Base-by-base conservation (phyloP, 768 basidiomycete genomes). In the Mycena vitilis region DNA sequence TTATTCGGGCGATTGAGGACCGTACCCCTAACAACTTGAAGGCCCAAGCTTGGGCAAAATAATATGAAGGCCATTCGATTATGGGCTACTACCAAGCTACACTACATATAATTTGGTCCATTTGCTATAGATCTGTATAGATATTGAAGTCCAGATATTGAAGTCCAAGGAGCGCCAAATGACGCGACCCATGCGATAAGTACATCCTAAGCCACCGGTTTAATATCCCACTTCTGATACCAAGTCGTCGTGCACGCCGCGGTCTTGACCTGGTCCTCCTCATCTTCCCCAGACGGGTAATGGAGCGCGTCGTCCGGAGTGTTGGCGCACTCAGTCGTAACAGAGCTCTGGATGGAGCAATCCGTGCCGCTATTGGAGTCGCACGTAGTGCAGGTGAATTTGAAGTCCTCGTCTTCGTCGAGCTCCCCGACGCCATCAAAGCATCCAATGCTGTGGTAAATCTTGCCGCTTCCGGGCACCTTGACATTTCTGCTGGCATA, bases 161-260 rank as follows among this genome's bases (percentile, higher is more conserved):
- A 30, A 30, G 30, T 30, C 30, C 40, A 45, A 45, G 44, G 15
- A 18, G 18, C 44, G 20, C 44, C 3, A 6, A 18, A 45, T 45
- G 18, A 16, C 7, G 44, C 15, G 11, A 16, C 44, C 2, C 44
- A 45, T 30, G 30, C 30, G 13, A 0, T 18, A 45, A n/a, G n/a
- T 45, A 20, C 6, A 13, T 16, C 44, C 18, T 34, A 30, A 36
- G n/a, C 52, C 34, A 25, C 34, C 34, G n/a, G 9, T 18, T 15
- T 36, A 53, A 53, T 34, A 53, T 53, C 52, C 52, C 52, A 53
- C 30, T 36, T 36, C 52, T 53, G 52, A 53, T 36, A 53, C 52
- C 34, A 53, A 18, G 52, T 53, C 34, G 34, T 34, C 1, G 52
- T 13, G 52, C 52, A 53, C 34, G 52, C 52, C 16, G 52, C 52